phyloP scores from a whole-genome alignment of 2,329 filamentous ascomycete genomes.

The Diaporthe amygdali region DNA sequence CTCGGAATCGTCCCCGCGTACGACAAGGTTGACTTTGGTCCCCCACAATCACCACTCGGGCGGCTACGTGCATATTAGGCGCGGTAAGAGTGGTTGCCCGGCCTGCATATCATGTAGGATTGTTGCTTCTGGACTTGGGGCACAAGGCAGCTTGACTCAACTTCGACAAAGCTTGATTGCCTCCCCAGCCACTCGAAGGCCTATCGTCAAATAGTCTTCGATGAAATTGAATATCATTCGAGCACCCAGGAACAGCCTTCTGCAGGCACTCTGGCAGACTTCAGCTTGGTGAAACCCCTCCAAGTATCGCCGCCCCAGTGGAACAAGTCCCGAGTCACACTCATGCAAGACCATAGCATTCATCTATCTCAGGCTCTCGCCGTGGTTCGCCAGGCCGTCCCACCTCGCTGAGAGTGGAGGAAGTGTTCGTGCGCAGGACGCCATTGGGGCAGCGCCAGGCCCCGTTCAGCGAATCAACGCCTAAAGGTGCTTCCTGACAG shows the following conservation, averaged over 20 bases:
- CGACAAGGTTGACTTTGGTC: background rate
- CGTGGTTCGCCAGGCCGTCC: slow-evolving; percentile 22
- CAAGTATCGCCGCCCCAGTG: slow-evolving; percentile 3
- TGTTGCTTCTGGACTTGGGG: background rate
- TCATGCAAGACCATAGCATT: slow-evolving; percentile 11
- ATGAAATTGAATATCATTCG: background rate
- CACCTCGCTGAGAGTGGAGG: slow-evolving; percentile 11
- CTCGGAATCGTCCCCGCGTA: slow-evolving; percentile 11
- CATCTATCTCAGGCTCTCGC: slow-evolving; percentile 17
- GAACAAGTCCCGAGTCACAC: slow-evolving; percentile 6
- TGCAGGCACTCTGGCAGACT: slow-evolving; percentile 8
- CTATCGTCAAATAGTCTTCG: background rate
- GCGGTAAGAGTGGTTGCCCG: background rate
- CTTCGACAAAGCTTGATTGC: background rate
- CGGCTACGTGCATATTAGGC: slow-evolving; percentile 2
- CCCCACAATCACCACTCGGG: background rate
- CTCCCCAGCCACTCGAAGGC: background rate
- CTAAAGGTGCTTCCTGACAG: slow-evolving; percentile 9
- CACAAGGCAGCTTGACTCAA: background rate
- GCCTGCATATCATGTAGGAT: slow-evolving; percentile 1
- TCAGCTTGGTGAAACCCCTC: background rate
- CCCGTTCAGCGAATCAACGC: slow-evolving; percentile 17
- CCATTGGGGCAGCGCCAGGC: slow-evolving; percentile 24
- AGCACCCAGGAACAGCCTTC: background rate
- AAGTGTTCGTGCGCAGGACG: slow-evolving; percentile 10